Conservation (phyloP, 768 basidiomycete species). For the Tubosaeta sp. region DNA sequence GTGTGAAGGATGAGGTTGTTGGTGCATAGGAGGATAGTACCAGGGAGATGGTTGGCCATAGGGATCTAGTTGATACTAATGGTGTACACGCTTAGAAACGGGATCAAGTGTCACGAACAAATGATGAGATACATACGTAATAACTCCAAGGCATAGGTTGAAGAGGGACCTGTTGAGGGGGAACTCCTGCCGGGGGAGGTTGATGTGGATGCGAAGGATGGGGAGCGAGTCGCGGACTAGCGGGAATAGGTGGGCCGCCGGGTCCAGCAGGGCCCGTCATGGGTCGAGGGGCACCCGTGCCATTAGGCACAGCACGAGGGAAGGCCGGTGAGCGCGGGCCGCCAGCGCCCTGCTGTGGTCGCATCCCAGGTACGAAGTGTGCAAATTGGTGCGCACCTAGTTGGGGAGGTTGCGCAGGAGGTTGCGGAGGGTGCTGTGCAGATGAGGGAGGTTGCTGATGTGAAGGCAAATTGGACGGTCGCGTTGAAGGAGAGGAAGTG, state of each 20-base stretch:
- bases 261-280: slow-evolving; percentile 48
- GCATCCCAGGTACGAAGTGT: slow-evolving; percentile 48
- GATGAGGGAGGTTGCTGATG: slow-evolving; percentile 38
- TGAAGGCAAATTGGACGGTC: slow-evolving; percentile 50
- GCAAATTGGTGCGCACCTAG: slow-evolving; percentile 43
- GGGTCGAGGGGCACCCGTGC: slow-evolving; percentile 47
- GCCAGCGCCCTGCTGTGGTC: slow-evolving; percentile 43
- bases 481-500: slow-evolving; percentile 54
- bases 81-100: slow-evolving; percentile 4
- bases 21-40: slow-evolving; percentile 39
- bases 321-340: slow-evolving; percentile 68
- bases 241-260: slow-evolving; percentile 46
- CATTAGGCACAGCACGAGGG: slow-evolving; percentile 59
- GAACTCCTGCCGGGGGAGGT: slow-evolving; percentile 52
- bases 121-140: slow-evolving; percentile 47
- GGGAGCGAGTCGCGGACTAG: slow-evolving; percentile 65
- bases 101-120: not conserved
- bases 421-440: slow-evolving; percentile 35
- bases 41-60: slow-evolving; percentile 41
- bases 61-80: slow-evolving; percentile 44
- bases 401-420: slow-evolving; percentile 37
- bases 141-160: slow-evolving; percentile 45
- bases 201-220: slow-evolving; percentile 44
- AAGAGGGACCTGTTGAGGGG: slow-evolving; percentile 40
- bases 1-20: slow-evolving; percentile 44